A percentile compares a stretch with the other conserved stretches of the same genome.
These are phyloP conservation scores for Fomitopsis betulina DNA, from an alignment of 1,284 basidiomycete genomes.

Conservation along the genomic window DNA sequence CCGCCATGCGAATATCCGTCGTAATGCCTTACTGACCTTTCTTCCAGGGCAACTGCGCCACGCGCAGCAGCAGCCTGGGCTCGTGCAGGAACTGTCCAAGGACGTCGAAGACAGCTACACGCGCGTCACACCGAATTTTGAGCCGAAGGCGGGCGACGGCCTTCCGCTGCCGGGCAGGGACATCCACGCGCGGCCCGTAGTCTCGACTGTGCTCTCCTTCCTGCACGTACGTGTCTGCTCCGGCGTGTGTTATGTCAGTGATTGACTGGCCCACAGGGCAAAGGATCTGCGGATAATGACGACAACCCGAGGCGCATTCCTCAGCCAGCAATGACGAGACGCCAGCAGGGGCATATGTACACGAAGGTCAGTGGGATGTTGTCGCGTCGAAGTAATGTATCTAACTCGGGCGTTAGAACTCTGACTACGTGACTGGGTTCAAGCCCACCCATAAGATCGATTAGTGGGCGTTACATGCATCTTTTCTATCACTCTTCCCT, in stretches of 20 bases:
- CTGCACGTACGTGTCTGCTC: background rate
- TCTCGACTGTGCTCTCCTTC: background rate
- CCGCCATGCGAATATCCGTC: background rate
- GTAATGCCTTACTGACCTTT: background rate
- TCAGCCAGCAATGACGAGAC: background rate
- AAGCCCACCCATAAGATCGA: background rate
- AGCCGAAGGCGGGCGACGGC: background rate
- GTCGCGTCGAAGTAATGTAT: background rate
- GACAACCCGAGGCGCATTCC: background rate
- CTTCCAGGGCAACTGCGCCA: constrained; percentile 17
- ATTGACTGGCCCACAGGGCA: background rate
- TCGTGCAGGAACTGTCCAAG: background rate
- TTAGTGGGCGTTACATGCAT: too few species aligned
- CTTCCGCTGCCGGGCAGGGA: constrained; percentile 2
- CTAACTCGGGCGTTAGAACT: background rate
- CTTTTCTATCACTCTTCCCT: too few species aligned
- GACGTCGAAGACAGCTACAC: background rate
- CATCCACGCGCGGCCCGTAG: background rate
- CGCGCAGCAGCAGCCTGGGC: constrained; percentile 11
- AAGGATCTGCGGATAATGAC: background rate
- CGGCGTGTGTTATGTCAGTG: too few species aligned
- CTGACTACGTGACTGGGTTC: background rate
- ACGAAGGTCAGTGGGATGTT: background rate
- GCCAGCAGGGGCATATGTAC: background rate
- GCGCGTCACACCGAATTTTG: background rate